phyloP scores from a whole-genome alignment of 2,329 filamentous ascomycete genomes.

The Balansia obtecta region DNA sequence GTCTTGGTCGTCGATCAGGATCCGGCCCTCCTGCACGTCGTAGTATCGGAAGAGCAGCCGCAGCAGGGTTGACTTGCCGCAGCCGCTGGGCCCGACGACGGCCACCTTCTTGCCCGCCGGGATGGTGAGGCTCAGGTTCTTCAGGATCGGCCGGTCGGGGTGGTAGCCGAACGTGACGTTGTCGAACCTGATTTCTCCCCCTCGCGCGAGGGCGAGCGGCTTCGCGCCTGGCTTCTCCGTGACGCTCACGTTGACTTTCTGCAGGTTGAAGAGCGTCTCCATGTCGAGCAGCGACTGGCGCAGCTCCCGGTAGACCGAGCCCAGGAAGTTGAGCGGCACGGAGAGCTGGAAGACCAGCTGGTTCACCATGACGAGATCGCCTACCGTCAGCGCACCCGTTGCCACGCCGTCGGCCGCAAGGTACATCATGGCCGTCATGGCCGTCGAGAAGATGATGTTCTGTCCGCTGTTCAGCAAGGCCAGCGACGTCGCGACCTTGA shows the following conservation, averaged over 20 bases:
- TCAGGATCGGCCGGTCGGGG: slow-evolving; percentile 73
- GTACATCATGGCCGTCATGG: slow-evolving; percentile 96
- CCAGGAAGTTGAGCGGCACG: slow-evolving; percentile 91
- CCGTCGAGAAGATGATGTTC: slow-evolving; percentile 92
- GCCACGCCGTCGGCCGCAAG: slow-evolving; percentile 85
- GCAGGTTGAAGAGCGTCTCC: slow-evolving; percentile 95
- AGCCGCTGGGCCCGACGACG: slow-evolving; percentile 87
- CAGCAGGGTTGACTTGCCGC: slow-evolving; percentile 89
- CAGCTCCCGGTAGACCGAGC: slow-evolving; percentile 94
- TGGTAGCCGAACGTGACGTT: slow-evolving; percentile 93
- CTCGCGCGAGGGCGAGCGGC: slow-evolving; percentile 56
- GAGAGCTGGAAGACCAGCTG: slow-evolving; percentile 97
- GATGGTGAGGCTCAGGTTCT: slow-evolving; percentile 74
- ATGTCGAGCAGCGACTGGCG: slow-evolving; percentile 92
- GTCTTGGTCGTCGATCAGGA: slow-evolving; percentile 88
- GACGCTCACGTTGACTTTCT: slow-evolving; percentile 88
- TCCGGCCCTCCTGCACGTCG: slow-evolving; percentile 72
- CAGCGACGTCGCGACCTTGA: slow-evolving; percentile 91
- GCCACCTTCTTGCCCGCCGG: slow-evolving; percentile 94
- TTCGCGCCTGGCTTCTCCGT: slow-evolving; percentile 65
- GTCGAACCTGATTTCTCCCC: slow-evolving; percentile 87
- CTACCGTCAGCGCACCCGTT: slow-evolving; percentile 69
- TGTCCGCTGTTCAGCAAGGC: slow-evolving; percentile 90
- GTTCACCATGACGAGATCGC: slow-evolving; percentile 97
- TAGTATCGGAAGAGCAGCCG: slow-evolving; percentile 90